phyloP scores from a whole-genome alignment of 768 basidiomycete genomes.

The Pholiota molesta region DNA sequence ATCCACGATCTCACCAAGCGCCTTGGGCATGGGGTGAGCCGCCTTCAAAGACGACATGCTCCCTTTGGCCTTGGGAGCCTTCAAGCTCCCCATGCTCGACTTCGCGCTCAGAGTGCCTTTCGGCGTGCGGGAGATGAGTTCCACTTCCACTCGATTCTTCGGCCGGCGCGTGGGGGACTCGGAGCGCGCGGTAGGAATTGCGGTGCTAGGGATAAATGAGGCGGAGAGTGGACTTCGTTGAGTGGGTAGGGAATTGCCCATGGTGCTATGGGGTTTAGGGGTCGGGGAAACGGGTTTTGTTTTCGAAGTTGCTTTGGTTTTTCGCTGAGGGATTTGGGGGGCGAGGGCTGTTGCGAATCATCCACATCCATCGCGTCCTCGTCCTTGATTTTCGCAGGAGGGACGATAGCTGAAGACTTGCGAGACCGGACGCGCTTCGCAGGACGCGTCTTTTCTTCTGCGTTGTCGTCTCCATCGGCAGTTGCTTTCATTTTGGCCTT shows the following conservation, averaged over 20 bases:
- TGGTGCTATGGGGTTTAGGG: not conserved
- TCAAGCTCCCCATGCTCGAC: slow-evolving; percentile 5
- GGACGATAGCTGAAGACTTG: slow-evolving; percentile 4
- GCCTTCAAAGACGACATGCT: slow-evolving; percentile 9
- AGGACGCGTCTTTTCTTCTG: slow-evolving; percentile 22
- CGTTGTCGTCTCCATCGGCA: slow-evolving; percentile 7
- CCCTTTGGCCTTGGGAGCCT: not conserved
- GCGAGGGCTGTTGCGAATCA: slow-evolving; percentile 3
- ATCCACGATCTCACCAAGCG: slow-evolving; percentile 34
- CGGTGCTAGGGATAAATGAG: slow-evolving; percentile 19
- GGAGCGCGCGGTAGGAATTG: slow-evolving; percentile 7
- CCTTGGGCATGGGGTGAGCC: slow-evolving; percentile 16
- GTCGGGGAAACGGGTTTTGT: slow-evolving; percentile 19
- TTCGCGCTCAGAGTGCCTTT: slow-evolving; percentile 7
- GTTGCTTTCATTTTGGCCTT: slow-evolving; percentile 10
- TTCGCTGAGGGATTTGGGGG: slow-evolving; percentile 21
- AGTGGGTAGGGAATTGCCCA: not conserved
- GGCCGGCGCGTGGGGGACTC: slow-evolving; percentile 9
- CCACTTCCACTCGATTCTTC: slow-evolving; percentile 18
- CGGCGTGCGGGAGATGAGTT: slow-evolving; percentile 19
- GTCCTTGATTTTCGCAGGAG: slow-evolving; percentile 8
- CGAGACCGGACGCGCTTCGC: slow-evolving; percentile 19
- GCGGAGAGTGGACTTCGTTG: slow-evolving; percentile 26
- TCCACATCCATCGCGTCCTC: slow-evolving; percentile 22
- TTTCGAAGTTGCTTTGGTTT: slow-evolving; percentile 21